A percentile compares a stretch with the other conserved stretches of the same genome.
phyloP scores from a whole-genome alignment of 1,139 yeast genomes.

The Yamadazyma atmosphaerica region DNA sequence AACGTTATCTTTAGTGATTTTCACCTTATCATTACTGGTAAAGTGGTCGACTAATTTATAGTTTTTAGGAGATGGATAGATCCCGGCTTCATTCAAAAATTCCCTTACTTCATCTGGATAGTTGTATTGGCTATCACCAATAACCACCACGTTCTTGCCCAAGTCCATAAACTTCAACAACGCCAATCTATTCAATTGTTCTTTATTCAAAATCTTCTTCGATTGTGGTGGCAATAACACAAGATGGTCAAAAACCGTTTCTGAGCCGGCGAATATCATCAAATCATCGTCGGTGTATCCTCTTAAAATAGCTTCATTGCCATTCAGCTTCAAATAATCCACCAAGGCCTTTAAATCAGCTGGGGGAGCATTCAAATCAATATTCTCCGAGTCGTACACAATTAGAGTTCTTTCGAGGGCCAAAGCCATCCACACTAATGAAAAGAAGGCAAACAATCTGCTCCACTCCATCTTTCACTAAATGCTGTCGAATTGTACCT shows the following conservation, averaged over 20 bases:
- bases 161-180: slow-evolving; percentile 52
- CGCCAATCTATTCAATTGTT: slow-evolving; percentile 29
- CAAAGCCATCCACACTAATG: slow-evolving; percentile 14
- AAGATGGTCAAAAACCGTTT: slow-evolving; percentile 30
- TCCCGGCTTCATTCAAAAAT: slow-evolving; percentile 78
- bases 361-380: slow-evolving; percentile 22
- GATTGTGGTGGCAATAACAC: slow-evolving; percentile 41
- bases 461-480: slow-evolving; percentile 7
- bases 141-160: slow-evolving; percentile 79
- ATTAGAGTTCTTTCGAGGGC: slow-evolving; percentile 26
- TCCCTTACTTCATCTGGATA: slow-evolving; percentile 68
- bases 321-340: slow-evolving; percentile 20
- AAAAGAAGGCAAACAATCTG: slow-evolving; percentile 11
- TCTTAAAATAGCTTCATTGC: slow-evolving; percentile 15
- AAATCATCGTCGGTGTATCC: slow-evolving; percentile 28
- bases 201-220: slow-evolving; percentile 33
- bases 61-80: slow-evolving; percentile 79
- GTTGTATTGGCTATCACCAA: slow-evolving; percentile 43
- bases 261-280: slow-evolving; percentile 26
- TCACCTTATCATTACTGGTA: slow-evolving; percentile 28
- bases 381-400: slow-evolving; percentile 30
- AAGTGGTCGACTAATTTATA: slow-evolving; percentile 71
- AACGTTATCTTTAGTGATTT: slow-evolving; percentile 24
- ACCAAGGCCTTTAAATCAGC: slow-evolving; percentile 22
- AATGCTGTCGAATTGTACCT: slow-evolving; percentile 1